These are phyloP conservation scores for Nicotiana tomentosiformis DNA, from an alignment of 257 asterid species.

Conservation along the genomic window DNA sequence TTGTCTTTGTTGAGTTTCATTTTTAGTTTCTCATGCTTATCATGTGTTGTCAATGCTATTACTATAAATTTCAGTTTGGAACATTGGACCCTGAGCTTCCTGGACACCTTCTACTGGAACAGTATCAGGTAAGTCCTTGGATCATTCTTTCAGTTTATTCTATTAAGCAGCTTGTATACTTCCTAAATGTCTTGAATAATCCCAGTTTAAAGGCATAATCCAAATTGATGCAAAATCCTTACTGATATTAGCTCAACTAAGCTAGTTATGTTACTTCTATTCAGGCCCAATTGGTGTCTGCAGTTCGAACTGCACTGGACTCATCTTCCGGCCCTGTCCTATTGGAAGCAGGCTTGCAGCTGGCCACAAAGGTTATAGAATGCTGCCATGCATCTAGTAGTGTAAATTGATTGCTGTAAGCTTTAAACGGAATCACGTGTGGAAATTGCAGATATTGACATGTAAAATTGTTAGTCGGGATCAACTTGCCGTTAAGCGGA, in stretches of 20 bases:
- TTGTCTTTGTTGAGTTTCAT: neutral
- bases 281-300: slow-evolving; percentile 94
- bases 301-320: slow-evolving; percentile 95
- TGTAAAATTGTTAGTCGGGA: slow-evolving; percentile 94
- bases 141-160: slow-evolving; percentile 6
- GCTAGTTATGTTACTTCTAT: neutral
- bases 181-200: neutral
- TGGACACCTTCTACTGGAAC: slow-evolving; percentile 90
- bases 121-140: slow-evolving; percentile 64
- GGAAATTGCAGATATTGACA: slow-evolving; percentile 74
- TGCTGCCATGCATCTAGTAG: slow-evolving; percentile 7
- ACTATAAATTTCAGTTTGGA: slow-evolving; percentile 52
- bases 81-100: slow-evolving; percentile 95
- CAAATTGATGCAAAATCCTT: neutral
- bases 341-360: slow-evolving; percentile 91
- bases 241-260: slow-evolving; percentile 6
- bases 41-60: neutral
- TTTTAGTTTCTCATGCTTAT: neutral
- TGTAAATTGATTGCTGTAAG: slow-evolving; percentile 18
- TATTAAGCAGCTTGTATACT: neutral
- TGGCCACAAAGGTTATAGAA: slow-evolving; percentile 77
- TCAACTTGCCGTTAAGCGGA: slow-evolving; percentile 88
- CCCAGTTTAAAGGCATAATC: neutral
- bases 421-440: slow-evolving; percentile 19
- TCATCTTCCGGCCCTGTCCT: slow-evolving; percentile 72